Base-by-base conservation (phyloP, 2,329 filamentous ascomycete species). In the Monilinia vaccinii-corymbosi region DNA sequence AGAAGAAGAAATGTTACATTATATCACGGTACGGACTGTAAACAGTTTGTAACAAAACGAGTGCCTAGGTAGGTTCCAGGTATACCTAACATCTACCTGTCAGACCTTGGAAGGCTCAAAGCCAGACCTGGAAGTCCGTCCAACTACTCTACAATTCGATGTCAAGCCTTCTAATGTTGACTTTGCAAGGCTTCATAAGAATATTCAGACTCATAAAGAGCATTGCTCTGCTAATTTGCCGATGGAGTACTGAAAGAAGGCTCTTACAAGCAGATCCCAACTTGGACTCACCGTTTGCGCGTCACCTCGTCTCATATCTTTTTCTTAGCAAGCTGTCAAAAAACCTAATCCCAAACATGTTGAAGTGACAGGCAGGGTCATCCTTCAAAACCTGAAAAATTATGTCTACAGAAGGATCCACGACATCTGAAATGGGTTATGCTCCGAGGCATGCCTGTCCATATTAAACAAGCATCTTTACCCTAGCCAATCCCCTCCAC, bases 301-400 rank as follows among this genome's bases (percentile, higher is more conserved):
- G 65, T 67, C 67, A 60, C 67, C 66, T 71, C 69, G 69, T 71
- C 68, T 71, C 68, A 69, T 66, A 61, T 70, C 36, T 40, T 56
- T 63, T 65, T 32, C 51, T 64, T 65, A 60, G 65, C 64, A 65
- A 61, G 62, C 58, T 65, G 68, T 68, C 66, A 68, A 60, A 61
- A 61, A 69, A 60, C 68, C 68, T 65, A 58, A 68, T 61, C 64
- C 60, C 63, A 69, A 70, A 69, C 68, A 66, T 64, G 65, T 66
- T 49, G 53, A 63, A 61, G 62, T 67, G 67, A 67, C 68, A 67
- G 63, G 65, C 66, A 69, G 62, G 68, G 68, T 56, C 55, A 42
- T 65, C 67, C 63, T 66, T 64, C 62, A 65, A 66, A 63, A 63
- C 60, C 62, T 67, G 66, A 67, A 60, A 59, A 56, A 25, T 25